Base-by-base conservation (phyloP, 352 stramenopile species). In the Globisporangium irregulare region DNA sequence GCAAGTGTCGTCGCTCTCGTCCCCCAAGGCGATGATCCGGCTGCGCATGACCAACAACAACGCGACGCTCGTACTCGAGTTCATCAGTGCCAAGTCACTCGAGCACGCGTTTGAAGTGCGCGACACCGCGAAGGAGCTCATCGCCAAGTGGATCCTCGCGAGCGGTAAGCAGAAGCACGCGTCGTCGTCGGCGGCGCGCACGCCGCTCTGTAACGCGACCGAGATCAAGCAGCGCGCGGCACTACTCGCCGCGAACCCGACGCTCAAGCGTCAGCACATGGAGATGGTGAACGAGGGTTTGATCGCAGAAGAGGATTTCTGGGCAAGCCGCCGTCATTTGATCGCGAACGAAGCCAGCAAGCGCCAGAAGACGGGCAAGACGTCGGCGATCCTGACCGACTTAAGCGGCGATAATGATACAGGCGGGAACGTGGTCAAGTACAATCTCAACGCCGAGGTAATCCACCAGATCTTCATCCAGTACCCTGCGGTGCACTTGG, bases 391-490 rank as follows among this genome's bases (percentile, higher is more conserved):
- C 27, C 61, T 96, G 54, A 94, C 88, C 15, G 88, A 96, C 55
- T 63, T 96, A 25, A 74, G 82, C 34, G 84, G 82, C 12, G 77
- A 94, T 54, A 94, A 87, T 67, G 86, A 91, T 24, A 70, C 80
- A 6, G 75, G 78, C 27, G 84, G 85, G 12, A 91, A 94, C 46
- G 82, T 91, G 29, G 82, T 96, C 74, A 96, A 96, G 74, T 96
- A 96, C 73, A 96, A 96, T 50, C 73, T 96, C 57, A 96, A 96
- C 54, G 86, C 87, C 1, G 86, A 96, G 29, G 88, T 94, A 55
- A 94, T 96, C 69, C 88, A 96, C 66, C 88, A 96, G 76, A 96
- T 96, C 65, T 96, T 96, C 43, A 90, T 94, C 61, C 88, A 96
- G 73, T 96, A 94, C 71, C 88, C 88, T 50, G 86, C 87, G 2